Base-by-base conservation (phyloP, 805 yeast species). In the Ogataea saltuana region DNA sequence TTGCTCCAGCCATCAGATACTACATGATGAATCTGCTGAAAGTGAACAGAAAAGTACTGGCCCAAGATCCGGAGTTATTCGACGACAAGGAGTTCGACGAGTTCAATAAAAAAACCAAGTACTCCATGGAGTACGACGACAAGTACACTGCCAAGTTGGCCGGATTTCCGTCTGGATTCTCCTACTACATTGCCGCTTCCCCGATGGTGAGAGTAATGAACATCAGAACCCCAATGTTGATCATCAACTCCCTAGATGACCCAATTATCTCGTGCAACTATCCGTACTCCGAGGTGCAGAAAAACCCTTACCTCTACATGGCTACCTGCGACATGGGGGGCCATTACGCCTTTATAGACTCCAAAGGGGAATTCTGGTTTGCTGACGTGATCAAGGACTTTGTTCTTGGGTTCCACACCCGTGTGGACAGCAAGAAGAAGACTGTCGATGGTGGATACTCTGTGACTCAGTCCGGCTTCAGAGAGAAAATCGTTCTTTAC, bases 301-400 rank as follows among this genome's bases (percentile, higher is more conserved):
- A 68, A 22, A 83, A 83, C 48, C 88, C 89, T 12, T 80, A 75
- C 55, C 63, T 81, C 19, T 67, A 76, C 23, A 63, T 81, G 62
- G 68, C 79, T 4, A 74, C 77, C 34, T 75, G 88, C 1, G 77
- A 81, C 41, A 57, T 80, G 11, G 93, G 93, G 50, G 91, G 91
- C 6, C 93, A 85, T 59, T 70, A 83, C 56, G 85, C 76, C 1
- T 76, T 68, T 44, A 55, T 76, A 29, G 69, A 74, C 42, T 51
- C 58, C 6, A 61, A 72, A 31, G 69, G 73, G 28, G 65, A 70
- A 22, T 69, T 76, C 39, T 77, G 82, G 81, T 74, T 70, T 28
- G 60, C 68, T 9, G 59, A 64, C 22, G 71, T 72, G 39, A 64
- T 75, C 27, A 65, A 65, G 13, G 59, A 68, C 15, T 73, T 63